Base-by-base conservation (phyloP, 495 filamentous ascomycete genomes). In the Bacidia rubella region DNA sequence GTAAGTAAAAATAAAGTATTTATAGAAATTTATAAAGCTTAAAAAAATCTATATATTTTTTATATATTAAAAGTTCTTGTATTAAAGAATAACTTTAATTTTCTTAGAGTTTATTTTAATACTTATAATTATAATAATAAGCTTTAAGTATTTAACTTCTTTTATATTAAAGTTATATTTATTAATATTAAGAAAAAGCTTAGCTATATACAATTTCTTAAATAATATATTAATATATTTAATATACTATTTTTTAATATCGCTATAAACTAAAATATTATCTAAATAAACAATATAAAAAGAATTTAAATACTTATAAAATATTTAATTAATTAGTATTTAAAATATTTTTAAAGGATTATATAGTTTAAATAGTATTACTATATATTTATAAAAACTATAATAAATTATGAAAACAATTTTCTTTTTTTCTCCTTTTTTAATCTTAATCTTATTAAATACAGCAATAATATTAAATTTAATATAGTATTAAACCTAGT, bases 71-170 rank as follows among this genome's bases (percentile, higher is more conserved):
- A 7, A n/a, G 15, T 15, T 38, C 26, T 43, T 41, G 12, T 52
- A 41, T 40, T 42, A n/a, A 17, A 26, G 3, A 20, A 41, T 52
- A 17, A 22, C n/a, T 52, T 41, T 22, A 2, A 20, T 42, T 52
- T 52, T 52, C 27, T 41, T 52, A 10, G 35, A 21, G 19, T 52
- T 11, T 41, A 52, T 52, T 2, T 25, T 2, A 19, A 41, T 1
- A 3, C 20, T 40, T 42, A 2, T 42, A 41, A 2, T 23, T 42
- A 42, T 40, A 44, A 11, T 52, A 42, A 40, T 52, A 2, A 42
- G 2, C 2, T 22, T 27, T 29, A 49, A 49, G 32, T 29, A 27
- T 32, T 49, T 52, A 52, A 52, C 35, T 52, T 52, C 17, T 43
- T 42, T 9, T 52, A 41, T 7, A 43, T 5, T 2, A 52, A 49